phyloP scores from a whole-genome alignment of 495 filamentous ascomycete species.

The Penicillium odoratum region DNA sequence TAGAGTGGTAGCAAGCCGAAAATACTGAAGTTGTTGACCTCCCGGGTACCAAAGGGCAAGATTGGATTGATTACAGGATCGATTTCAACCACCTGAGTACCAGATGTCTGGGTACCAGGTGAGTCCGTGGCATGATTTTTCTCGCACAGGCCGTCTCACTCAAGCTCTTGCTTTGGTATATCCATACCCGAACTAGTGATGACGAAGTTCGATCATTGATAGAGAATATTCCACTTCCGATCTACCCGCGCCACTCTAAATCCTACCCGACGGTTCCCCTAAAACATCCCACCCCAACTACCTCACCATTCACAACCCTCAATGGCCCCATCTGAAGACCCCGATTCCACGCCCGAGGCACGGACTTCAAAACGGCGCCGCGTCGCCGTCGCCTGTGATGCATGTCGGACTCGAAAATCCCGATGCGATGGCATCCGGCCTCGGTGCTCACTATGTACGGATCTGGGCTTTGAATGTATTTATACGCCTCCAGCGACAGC shows the following conservation, averaged over 20 bases:
- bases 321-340: slow-evolving; percentile 12
- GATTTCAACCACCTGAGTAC: no score
- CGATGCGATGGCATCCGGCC: slow-evolving; percentile 51
- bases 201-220: no score
- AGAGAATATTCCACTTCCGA: background rate
- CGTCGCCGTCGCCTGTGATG: slow-evolving; percentile 42
- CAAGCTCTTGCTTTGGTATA: no score
- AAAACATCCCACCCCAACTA: background rate
- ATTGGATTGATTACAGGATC: no score
- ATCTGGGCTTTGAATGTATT: slow-evolving; percentile 47
- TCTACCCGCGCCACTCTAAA: background rate
- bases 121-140: no score
- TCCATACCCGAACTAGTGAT: no score
- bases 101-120: no score
- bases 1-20: no score
- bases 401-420: slow-evolving; percentile 48
- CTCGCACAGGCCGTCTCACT: no score
- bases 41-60: no score
- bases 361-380: slow-evolving; percentile 34
- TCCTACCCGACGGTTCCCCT: background rate
- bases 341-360: slow-evolving; percentile 1
- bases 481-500: slow-evolving; percentile 40
- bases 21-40: no score
- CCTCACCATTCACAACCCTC: background rate
- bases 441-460: slow-evolving; percentile 41